Conservation (phyloP, 2,329 filamentous ascomycete genomes). For the Knufia fluminis region DNA sequence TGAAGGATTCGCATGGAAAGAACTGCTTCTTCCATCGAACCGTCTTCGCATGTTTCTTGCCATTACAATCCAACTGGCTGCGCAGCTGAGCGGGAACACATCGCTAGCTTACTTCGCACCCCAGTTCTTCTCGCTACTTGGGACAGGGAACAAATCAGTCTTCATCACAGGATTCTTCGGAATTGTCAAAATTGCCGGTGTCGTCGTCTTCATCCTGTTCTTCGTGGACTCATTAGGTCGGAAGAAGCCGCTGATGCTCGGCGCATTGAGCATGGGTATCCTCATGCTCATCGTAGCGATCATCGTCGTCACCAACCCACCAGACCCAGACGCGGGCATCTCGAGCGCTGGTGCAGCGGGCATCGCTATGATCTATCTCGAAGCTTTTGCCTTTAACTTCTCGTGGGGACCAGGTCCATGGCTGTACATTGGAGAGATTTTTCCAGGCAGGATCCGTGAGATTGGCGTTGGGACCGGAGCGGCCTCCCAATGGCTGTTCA, state of each 20-base stretch:
- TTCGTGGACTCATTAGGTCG: slow-evolving; percentile 44
- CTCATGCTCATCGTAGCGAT: slow-evolving; percentile 46
- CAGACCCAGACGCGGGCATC: slow-evolving; percentile 26
- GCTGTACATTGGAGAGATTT: slow-evolving; percentile 32
- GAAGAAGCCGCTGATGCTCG: slow-evolving; percentile 40
- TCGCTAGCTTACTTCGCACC: slow-evolving; percentile 45
- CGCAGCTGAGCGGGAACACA: slow-evolving; percentile 44
- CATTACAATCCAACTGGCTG: slow-evolving; percentile 42
- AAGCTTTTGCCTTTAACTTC: slow-evolving; percentile 36
- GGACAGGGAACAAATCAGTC: slow-evolving; percentile 39
- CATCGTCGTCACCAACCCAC: slow-evolving; percentile 40
- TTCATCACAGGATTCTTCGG: slow-evolving; percentile 47
- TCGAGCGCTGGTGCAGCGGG: slow-evolving; percentile 37
- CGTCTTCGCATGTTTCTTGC: slow-evolving; percentile 41
- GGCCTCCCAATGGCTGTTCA: slow-evolving; percentile 33
- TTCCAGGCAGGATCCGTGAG: slow-evolving; percentile 32
- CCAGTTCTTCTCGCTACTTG: slow-evolving; percentile 44
- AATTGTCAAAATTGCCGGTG: slow-evolving; percentile 43
- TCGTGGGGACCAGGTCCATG: slow-evolving; percentile 30
- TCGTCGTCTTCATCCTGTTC: slow-evolving; percentile 39
- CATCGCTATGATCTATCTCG: slow-evolving; percentile 43
- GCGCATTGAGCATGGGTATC: slow-evolving; percentile 42
- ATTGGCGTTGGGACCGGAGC: slow-evolving; percentile 33
- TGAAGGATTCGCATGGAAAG: slow-evolving; percentile 39
- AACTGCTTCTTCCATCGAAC: slow-evolving; percentile 40